These are phyloP conservation scores for Eucalyptus sp. DNA, from an alignment of 345 rosid species.

Conservation along the genomic window DNA sequence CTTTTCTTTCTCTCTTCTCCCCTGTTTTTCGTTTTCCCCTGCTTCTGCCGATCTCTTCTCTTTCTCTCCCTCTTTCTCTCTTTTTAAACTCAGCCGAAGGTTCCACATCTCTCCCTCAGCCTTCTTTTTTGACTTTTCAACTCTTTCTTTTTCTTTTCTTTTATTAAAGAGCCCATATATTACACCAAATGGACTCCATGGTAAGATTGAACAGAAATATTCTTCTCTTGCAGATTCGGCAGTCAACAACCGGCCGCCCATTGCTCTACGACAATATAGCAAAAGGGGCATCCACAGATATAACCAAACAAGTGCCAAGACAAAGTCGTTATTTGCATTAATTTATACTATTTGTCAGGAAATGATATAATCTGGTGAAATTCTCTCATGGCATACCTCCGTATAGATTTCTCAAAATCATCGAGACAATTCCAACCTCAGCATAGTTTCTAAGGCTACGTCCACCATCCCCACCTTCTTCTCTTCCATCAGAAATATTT, in stretches of 20 bases:
- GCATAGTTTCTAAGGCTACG: background rate
- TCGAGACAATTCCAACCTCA: background rate
- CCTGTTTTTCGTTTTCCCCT: no score
- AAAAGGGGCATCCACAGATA: background rate
- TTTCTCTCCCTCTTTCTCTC: no score
- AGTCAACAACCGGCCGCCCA: background rate
- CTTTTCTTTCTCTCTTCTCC: no score
- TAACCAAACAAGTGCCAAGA: background rate
- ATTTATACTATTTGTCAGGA: background rate
- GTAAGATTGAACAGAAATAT: background rate
- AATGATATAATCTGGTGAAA: background rate
- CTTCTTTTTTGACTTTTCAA: no score
- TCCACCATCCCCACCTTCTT: background rate
- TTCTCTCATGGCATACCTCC: background rate
- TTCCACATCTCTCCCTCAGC: no score
- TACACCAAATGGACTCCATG: background rate
- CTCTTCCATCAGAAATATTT: background rate
- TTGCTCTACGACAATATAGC: background rate
- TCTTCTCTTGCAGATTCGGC: background rate
- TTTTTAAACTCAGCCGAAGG: no score
- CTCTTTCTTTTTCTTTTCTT: no score
- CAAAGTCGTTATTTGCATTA: background rate
- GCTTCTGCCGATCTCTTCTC: no score
- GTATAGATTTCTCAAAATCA: background rate
- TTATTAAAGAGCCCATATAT: no score